These are phyloP conservation scores for Symbiodinium pilosum DNA, from an alignment of 73 alveolate species.

Conservation along the genomic window DNA sequence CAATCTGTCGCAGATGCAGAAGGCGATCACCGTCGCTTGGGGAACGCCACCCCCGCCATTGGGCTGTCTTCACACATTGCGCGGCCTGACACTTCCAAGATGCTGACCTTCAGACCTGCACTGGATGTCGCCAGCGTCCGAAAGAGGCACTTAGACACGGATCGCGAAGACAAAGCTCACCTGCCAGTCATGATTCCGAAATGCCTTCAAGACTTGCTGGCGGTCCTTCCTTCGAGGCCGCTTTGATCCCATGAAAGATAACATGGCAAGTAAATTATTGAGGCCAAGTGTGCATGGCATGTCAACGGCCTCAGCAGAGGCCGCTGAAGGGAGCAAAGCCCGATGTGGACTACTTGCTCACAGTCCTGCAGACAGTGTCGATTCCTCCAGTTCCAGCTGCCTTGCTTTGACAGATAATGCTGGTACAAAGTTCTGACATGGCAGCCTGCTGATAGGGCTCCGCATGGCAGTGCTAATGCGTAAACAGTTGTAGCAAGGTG, in stretches of 20 bases:
- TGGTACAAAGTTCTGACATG: neutral
- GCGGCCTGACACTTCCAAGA: conserved; percentile 93
- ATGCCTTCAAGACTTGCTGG: conserved; percentile 78
- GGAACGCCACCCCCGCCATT: conserved; percentile 14
- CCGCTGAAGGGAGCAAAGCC: conserved; percentile 94
- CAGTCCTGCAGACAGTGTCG: conserved; percentile 71
- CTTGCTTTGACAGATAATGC: neutral
- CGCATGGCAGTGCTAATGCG: neutral
- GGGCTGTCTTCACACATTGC: conserved; percentile 58
- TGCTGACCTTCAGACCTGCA: conserved; percentile 91
- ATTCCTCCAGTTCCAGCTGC: conserved; percentile 68
- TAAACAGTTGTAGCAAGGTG: neutral
- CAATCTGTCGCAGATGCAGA: conserved; percentile 54
- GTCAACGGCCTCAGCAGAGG: too few species aligned
- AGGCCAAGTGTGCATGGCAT: too few species aligned
- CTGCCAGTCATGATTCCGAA: conserved; percentile 92
- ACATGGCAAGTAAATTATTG: too few species aligned
- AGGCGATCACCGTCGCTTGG: conserved; percentile 43
- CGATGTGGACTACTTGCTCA: conserved; percentile 90
- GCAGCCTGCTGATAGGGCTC: neutral
- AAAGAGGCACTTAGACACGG: conserved; percentile 43
- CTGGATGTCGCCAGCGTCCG: conserved; percentile 69
- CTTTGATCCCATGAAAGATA: too few species aligned
- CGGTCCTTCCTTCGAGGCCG: conserved; percentile 87
- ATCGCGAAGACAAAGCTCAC: conserved; percentile 65